Evolutionary conservation across 331 rosid genomes (phyloP).

Genomic region (Spiraea crenata): DNA sequence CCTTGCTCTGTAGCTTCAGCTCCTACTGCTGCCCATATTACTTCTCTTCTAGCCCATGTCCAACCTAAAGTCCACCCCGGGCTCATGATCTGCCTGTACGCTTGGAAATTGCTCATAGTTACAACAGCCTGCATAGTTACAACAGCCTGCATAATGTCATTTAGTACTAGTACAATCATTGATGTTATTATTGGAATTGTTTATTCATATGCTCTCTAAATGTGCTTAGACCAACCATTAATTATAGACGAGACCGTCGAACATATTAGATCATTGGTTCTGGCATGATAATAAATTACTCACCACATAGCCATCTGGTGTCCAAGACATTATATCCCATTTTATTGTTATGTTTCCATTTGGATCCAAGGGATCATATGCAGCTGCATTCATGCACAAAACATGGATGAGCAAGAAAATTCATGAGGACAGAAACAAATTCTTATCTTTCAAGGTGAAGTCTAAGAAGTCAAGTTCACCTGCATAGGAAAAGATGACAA

Average conservation of each 20-base stretch:
- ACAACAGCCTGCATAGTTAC: slow-evolving; percentile 53
- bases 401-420: slow-evolving; percentile 10
- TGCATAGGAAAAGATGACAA: slow-evolving; percentile 47
- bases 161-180: background rate
- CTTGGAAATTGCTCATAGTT: slow-evolving; percentile 78
- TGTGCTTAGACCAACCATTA: background rate
- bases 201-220: background rate
- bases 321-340: slow-evolving; percentile 97
- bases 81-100: slow-evolving; percentile 82
- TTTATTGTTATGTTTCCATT: slow-evolving; percentile 80
- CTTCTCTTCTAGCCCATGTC: slow-evolving; percentile 93
- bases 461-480: slow-evolving; percentile 34
- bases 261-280: too few relatives aligned
- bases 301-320: slow-evolving; percentile 91
- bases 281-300: slow-evolving; percentile 7
- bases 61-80: slow-evolving; percentile 95
- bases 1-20: slow-evolving; percentile 95
- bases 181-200: background rate
- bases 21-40: slow-evolving; percentile 81
- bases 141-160: slow-evolving; percentile 41
- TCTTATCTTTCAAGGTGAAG: background rate
- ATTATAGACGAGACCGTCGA: too few relatives aligned
- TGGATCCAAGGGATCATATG: slow-evolving; percentile 95
- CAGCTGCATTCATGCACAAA: slow-evolving; percentile 38
- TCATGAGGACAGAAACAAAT: background rate